Percentiles rank a stretch among this genome's conserved stretches.
These are phyloP conservation scores for Fusarium sambucinum DNA, from an alignment of 2,329 filamentous ascomycete genomes.

Conservation along the genomic window DNA sequence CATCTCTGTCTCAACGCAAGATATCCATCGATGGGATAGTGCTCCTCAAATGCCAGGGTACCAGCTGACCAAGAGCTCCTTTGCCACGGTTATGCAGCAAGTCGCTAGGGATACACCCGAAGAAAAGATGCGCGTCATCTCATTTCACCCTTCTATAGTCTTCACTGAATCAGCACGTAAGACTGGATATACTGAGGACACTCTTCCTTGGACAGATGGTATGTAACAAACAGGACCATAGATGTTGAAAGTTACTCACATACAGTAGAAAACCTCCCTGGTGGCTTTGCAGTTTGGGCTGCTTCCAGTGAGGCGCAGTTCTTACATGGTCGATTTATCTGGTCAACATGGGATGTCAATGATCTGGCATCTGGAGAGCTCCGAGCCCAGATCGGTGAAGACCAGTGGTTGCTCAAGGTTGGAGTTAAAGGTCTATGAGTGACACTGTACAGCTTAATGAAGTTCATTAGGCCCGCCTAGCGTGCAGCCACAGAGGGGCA, in stretches of 20 bases:
- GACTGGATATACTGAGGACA: slow-evolving; percentile 40
- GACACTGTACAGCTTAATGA: not conserved
- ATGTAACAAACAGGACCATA: not conserved
- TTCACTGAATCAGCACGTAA: slow-evolving; percentile 49
- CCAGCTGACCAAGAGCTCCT: slow-evolving; percentile 54
- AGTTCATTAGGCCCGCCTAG: too few relatives aligned
- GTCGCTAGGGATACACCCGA: slow-evolving; percentile 51
- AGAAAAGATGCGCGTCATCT: slow-evolving; percentile 55
- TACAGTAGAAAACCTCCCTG: slow-evolving; percentile 53
- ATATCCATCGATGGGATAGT: slow-evolving; percentile 47
- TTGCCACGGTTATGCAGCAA: slow-evolving; percentile 52
- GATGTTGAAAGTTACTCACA: not conserved
- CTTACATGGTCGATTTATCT: slow-evolving; percentile 60
- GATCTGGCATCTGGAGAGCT: slow-evolving; percentile 51
- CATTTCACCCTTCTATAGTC: slow-evolving; percentile 56
- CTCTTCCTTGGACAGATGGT: slow-evolving; percentile 42
- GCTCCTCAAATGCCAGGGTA: slow-evolving; percentile 48
- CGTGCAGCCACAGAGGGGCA: too few relatives aligned
- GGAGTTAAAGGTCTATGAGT: slow-evolving; percentile 39
- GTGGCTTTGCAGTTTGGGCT: slow-evolving; percentile 58
- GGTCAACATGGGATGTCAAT: slow-evolving; percentile 65
- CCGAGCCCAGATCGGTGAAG: slow-evolving; percentile 19
- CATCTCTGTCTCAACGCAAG: slow-evolving; percentile 33
- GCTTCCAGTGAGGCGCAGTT: slow-evolving; percentile 58
- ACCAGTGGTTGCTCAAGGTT: slow-evolving; percentile 43